Conservation (phyloP, 2,329 filamentous ascomycete species). For the Penicillium janthinellum region DNA sequence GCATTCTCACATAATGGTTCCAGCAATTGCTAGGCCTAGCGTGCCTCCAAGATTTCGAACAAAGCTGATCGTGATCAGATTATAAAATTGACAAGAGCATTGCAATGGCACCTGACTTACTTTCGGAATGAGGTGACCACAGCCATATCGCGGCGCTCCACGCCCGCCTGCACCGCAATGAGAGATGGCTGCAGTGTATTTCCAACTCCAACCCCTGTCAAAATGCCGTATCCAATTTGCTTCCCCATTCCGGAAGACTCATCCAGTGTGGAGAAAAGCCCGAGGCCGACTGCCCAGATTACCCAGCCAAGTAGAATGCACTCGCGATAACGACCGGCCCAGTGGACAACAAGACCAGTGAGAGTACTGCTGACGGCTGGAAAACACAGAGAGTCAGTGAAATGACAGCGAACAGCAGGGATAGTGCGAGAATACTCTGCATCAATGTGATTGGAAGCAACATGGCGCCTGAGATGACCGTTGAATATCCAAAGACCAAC, state of each 20-base stretch:
- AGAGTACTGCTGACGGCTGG: constrained; percentile 52
- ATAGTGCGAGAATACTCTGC: constrained; percentile 39
- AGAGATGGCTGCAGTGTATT: constrained; percentile 54
- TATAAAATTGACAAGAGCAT: not conserved
- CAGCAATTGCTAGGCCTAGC: constrained; percentile 43
- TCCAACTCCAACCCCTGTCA: constrained; percentile 56
- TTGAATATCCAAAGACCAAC: constrained; percentile 52
- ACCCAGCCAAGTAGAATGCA: constrained; percentile 58
- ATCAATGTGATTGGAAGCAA: constrained; percentile 53
- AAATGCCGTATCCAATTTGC: constrained; percentile 57
- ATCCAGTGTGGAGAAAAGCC: constrained; percentile 56
- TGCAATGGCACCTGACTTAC: constrained; percentile 17
- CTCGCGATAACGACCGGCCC: constrained; percentile 56
- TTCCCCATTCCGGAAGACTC: constrained; percentile 53
- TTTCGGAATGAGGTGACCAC: constrained; percentile 43
- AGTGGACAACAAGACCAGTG: constrained; percentile 56
- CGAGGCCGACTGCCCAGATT: constrained; percentile 55
- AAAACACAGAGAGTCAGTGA: constrained; percentile 43
- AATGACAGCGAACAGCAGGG: not conserved
- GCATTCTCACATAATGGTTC: constrained; percentile 43
- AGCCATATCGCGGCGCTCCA: constrained; percentile 44
- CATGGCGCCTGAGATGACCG: constrained; percentile 53
- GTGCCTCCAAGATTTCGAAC: constrained; percentile 47
- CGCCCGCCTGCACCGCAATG: constrained; percentile 45
- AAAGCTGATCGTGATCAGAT: constrained; percentile 33